Percentiles rank a stretch among this genome's conserved stretches.
Conservation (phyloP, 345 rosid genomes). For the Dipteronia dyeriana region DNA sequence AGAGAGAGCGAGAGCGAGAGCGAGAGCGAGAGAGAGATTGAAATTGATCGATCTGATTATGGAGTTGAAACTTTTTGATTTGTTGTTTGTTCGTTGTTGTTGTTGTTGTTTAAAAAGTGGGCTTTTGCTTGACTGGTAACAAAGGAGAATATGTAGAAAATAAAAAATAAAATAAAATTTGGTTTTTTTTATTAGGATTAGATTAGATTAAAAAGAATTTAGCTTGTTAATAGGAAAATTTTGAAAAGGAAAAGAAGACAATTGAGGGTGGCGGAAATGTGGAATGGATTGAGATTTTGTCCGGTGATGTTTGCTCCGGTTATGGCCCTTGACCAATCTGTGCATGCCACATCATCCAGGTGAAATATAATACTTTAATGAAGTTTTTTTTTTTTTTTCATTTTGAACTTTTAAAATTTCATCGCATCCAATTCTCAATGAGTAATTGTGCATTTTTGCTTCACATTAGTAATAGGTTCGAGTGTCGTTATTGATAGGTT, state of each 20-base stretch:
- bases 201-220: neutral
- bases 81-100: neutral
- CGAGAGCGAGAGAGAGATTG: constrained; percentile 1
- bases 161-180: neutral
- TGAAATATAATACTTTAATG: neutral
- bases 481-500: no score
- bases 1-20: neutral
- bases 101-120: neutral
- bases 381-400: no score
- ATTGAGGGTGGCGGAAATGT: neutral
- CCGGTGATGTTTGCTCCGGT: neutral
- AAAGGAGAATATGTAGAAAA: neutral
- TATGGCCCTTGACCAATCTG: neutral
- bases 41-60: constrained; percentile 21
- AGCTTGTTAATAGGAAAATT: neutral
- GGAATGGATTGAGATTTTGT: neutral
- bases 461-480: no score
- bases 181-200: neutral
- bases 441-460: no score
- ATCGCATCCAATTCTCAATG: no score
- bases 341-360: neutral
- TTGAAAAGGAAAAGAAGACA: neutral
- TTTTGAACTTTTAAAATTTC: no score
- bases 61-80: neutral
- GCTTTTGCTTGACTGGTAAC: neutral